phyloP scores from a whole-genome alignment of 441 rosid species.

The Erodium trifolium region DNA sequence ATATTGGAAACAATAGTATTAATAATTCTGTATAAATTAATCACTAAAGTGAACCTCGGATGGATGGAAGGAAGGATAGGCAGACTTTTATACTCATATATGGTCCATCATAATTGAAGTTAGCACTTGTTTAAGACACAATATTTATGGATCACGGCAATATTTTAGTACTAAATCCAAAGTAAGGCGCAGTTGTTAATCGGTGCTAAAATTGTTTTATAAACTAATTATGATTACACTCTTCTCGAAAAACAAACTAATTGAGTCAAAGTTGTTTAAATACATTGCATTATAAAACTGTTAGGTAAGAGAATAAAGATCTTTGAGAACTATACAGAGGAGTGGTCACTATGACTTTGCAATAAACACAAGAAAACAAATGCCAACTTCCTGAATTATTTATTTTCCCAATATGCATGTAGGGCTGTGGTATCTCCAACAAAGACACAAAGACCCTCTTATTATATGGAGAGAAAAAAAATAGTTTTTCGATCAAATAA shows the following conservation, averaged over 20 bases:
- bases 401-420: neutral
- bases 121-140: neutral
- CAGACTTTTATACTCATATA: neutral
- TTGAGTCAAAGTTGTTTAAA: neutral
- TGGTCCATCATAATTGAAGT: neutral
- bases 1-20: no score
- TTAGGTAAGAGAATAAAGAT: neutral
- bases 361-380: slow-evolving; percentile 3
- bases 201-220: neutral
- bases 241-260: neutral
- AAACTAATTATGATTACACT: neutral
- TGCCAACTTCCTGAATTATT: neutral
- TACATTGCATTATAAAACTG: neutral
- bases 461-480: no score
- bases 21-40: no score
- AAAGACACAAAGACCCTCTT: neutral
- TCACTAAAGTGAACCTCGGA: no score
- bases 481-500: no score
- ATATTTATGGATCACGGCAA: neutral
- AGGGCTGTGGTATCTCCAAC: slow-evolving; percentile 16
- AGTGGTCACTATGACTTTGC: neutral
- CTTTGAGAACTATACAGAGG: neutral
- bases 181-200: neutral
- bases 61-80: no score
- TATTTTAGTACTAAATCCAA: neutral